These are phyloP conservation scores for Boletus rubescentipes DNA, from an alignment of 768 basidiomycete genomes.

Conservation along the genomic window DNA sequence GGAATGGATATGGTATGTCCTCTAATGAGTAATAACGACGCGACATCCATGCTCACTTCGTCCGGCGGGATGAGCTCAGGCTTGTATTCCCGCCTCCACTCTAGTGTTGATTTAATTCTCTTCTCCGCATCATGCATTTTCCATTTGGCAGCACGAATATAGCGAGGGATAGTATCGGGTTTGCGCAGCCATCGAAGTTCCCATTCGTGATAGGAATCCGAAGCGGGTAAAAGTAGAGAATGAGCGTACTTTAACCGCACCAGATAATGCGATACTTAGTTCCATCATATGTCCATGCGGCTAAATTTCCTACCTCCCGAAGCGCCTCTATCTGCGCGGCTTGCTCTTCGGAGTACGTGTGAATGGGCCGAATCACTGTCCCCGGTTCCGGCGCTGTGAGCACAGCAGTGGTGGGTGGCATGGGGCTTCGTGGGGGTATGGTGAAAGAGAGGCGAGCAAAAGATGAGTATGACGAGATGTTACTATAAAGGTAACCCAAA, in stretches of 20 bases:
- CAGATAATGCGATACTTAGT: neutral
- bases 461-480: neutral
- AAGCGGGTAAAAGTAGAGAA: constrained; percentile 58
- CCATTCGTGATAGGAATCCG: constrained; percentile 74
- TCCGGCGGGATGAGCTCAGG: constrained; percentile 83
- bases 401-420: constrained; percentile 46
- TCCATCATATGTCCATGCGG: neutral
- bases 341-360: constrained; percentile 66
- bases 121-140: constrained; percentile 72
- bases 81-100: constrained; percentile 83
- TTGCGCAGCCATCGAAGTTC: constrained; percentile 73
- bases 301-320: constrained; percentile 47
- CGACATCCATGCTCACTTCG: constrained; percentile 43
- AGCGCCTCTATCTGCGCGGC: constrained; percentile 56
- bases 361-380: constrained; percentile 51
- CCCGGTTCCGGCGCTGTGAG: constrained; percentile 55
- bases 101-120: constrained; percentile 73
- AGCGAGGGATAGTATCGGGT: constrained; percentile 65
- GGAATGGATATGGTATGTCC: neutral
- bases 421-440: constrained; percentile 13
- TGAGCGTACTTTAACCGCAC: constrained; percentile 57
- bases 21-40: constrained; percentile 1
- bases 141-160: constrained; percentile 88
- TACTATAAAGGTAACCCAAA: neutral
- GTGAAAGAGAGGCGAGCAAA: neutral